A percentile compares a stretch with the other conserved stretches of the same genome.
Conservation (phyloP, 2,329 filamentous ascomycete species). For the Dactylonectria macrodidyma region DNA sequence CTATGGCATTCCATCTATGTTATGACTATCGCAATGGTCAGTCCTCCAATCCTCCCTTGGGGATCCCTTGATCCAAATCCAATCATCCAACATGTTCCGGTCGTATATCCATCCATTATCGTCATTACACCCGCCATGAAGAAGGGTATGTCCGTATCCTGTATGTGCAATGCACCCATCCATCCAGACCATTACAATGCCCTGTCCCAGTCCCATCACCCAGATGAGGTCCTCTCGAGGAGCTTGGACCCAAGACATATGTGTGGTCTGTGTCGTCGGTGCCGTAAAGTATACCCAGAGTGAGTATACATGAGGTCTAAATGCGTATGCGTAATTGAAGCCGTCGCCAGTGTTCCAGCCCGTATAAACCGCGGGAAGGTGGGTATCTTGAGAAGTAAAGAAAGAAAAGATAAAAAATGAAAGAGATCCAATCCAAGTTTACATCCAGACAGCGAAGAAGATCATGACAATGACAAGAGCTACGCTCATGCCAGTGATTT, state of each 20-base stretch:
- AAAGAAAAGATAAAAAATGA: conserved; percentile 17
- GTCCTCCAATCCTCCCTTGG: conserved; percentile 1
- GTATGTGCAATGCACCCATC: conserved; percentile 33
- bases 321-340: conserved; percentile 15
- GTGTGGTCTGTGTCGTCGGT: conserved; percentile 6
- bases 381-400: conserved; percentile 46
- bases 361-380: conserved; percentile 44
- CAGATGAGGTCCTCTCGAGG: background rate
- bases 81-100: conserved; percentile 23
- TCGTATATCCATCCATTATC: conserved; percentile 44
- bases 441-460: conserved; percentile 49
- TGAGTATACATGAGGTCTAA: conserved; percentile 21
- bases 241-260: background rate
- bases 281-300: conserved; percentile 10
- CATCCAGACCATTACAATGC: conserved; percentile 18
- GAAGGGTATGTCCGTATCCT: conserved; percentile 28
- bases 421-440: background rate
- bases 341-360: conserved; percentile 38
- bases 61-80: conserved; percentile 13
- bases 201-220: background rate
- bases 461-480: conserved; percentile 49
- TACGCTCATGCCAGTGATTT: conserved; percentile 48
- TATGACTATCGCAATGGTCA: conserved; percentile 8
- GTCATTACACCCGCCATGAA: conserved; percentile 37
- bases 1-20: conserved; percentile 13